Conservation (phyloP, 1,284 basidiomycete species). For the Stereum hirsutum region DNA sequence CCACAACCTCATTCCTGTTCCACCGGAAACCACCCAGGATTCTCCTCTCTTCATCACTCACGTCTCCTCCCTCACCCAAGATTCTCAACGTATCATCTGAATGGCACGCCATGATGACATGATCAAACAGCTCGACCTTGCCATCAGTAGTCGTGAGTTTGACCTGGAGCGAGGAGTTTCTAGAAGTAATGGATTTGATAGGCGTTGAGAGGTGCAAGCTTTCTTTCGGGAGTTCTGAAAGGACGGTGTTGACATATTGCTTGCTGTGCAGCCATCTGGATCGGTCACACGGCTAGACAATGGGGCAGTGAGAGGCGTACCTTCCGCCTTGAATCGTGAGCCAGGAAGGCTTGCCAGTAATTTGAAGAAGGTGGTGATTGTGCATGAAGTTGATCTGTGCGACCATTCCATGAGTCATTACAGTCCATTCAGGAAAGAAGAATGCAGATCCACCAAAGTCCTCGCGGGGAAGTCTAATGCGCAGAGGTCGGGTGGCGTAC, state of each 20-base stretch:
- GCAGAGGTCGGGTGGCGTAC: slow-evolving; percentile 67
- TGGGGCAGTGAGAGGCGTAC: slow-evolving; percentile 22
- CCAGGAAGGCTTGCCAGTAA: slow-evolving; percentile 71
- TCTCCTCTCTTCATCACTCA: slow-evolving; percentile 45
- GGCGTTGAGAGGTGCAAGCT: slow-evolving; percentile 56
- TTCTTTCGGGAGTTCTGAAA: slow-evolving; percentile 40
- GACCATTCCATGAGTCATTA: background rate
- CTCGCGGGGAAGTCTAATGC: slow-evolving; percentile 64
- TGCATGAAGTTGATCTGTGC: slow-evolving; percentile 61
- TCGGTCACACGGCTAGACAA: background rate
- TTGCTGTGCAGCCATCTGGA: slow-evolving; percentile 29
- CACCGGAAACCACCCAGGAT: slow-evolving; percentile 57
- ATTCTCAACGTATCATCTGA: slow-evolving; percentile 61
- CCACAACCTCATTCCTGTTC: slow-evolving; percentile 60
- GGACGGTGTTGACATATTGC: slow-evolving; percentile 57
- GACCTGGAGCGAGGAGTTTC: slow-evolving; percentile 18
- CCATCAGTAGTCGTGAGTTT: slow-evolving; percentile 35
- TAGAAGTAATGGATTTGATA: slow-evolving; percentile 30
- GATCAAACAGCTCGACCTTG: slow-evolving; percentile 45
- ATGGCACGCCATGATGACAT: slow-evolving; percentile 74
- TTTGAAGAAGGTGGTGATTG: slow-evolving; percentile 75
- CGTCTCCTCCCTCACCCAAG: slow-evolving; percentile 41
- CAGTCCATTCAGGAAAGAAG: background rate
- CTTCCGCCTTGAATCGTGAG: slow-evolving; percentile 70
- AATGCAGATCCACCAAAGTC: slow-evolving; percentile 53